A percentile compares a stretch with the other conserved stretches of the same genome.
These are phyloP conservation scores for Teratosphaeria destructans DNA, from an alignment of 2,329 filamentous ascomycete genomes.

Conservation along the genomic window DNA sequence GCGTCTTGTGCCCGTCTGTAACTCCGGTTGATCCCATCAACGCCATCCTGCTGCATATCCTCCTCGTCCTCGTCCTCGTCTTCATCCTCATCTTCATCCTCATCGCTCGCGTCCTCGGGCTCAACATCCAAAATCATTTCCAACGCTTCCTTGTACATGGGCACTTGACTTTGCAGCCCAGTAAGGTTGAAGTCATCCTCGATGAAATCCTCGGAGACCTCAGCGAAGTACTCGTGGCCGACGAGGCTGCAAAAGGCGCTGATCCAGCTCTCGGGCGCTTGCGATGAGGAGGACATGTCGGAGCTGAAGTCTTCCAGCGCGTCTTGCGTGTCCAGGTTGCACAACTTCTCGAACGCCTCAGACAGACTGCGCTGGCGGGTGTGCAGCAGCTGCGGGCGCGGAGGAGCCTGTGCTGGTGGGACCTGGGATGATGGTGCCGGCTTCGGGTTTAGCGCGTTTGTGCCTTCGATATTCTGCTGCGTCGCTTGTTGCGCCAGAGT, in stretches of 20 bases:
- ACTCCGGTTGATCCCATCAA: conserved; percentile 28
- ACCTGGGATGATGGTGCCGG: not conserved
- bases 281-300: conserved; percentile 50
- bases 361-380: not conserved
- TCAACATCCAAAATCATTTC: conserved; percentile 99
- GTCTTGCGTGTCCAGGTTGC: conserved; percentile 14
- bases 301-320: conserved; percentile 13
- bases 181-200: conserved; percentile 99
- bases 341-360: conserved; percentile 20
- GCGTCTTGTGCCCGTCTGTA: conserved; percentile 21
- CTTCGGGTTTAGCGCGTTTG: not conserved
- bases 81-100: conserved; percentile 62
- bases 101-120: conserved; percentile 85
- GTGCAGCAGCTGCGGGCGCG: not conserved
- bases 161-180: conserved; percentile 85
- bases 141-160: conserved; percentile 97
- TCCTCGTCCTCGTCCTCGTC: conserved; percentile 43
- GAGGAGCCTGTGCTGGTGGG: not conserved
- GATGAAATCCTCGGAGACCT: conserved; percentile 97
- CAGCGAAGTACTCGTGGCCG: conserved; percentile 97
- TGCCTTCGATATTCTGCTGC: not conserved
- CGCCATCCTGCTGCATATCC: conserved; percentile 47
- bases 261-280: conserved; percentile 84
- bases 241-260: conserved; percentile 90
- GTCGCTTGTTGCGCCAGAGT: not conserved